These are phyloP conservation scores for Calonectria multiphialidica DNA, from an alignment of 2,329 filamentous ascomycete genomes.

Conservation along the genomic window DNA sequence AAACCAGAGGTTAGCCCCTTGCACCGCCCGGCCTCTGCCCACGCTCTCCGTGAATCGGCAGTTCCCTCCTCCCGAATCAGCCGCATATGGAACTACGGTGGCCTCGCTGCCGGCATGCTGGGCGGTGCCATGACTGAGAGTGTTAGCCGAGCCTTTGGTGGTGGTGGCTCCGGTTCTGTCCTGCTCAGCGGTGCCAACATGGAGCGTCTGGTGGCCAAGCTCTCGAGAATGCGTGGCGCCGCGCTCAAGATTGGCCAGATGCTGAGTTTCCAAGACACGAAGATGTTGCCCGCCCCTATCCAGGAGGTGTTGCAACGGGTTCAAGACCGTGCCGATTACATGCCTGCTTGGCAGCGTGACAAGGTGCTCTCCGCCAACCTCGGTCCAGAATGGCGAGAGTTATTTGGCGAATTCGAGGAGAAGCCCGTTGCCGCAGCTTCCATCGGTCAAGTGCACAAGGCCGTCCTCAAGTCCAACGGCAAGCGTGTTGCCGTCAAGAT, in stretches of 20 bases:
- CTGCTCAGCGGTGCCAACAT: constrained; percentile 92
- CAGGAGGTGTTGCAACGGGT: constrained; percentile 93
- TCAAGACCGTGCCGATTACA: constrained; percentile 97
- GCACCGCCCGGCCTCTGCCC: constrained; percentile 51
- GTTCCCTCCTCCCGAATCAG: constrained; percentile 91
- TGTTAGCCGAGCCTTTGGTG: constrained; percentile 82
- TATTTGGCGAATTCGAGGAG: constrained; percentile 89
- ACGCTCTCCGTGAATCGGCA: constrained; percentile 86
- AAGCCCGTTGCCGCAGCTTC: constrained; percentile 94
- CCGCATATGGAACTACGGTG: constrained; percentile 93
- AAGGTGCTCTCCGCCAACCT: constrained; percentile 84
- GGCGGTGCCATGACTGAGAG: constrained; percentile 91
- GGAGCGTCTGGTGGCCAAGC: constrained; percentile 90
- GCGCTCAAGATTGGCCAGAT: constrained; percentile 98
- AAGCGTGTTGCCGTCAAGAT: constrained; percentile 92
- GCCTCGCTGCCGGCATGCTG: constrained; percentile 94
- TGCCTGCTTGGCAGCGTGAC: constrained; percentile 94
- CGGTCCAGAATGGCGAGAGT: constrained; percentile 84
- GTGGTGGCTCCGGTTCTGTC: constrained; percentile 76
- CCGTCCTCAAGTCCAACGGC: constrained; percentile 80
- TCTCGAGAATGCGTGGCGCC: constrained; percentile 96
- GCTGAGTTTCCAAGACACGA: constrained; percentile 98
- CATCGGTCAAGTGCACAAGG: constrained; percentile 95
- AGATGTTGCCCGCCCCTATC: constrained; percentile 90
- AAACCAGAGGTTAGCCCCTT: constrained; percentile 36